A percentile compares a stretch with the other conserved stretches of the same genome.
These are phyloP conservation scores for Ceratobasidium sp. DNA, from an alignment of 1,284 basidiomycete species.

Conservation along the genomic window DNA sequence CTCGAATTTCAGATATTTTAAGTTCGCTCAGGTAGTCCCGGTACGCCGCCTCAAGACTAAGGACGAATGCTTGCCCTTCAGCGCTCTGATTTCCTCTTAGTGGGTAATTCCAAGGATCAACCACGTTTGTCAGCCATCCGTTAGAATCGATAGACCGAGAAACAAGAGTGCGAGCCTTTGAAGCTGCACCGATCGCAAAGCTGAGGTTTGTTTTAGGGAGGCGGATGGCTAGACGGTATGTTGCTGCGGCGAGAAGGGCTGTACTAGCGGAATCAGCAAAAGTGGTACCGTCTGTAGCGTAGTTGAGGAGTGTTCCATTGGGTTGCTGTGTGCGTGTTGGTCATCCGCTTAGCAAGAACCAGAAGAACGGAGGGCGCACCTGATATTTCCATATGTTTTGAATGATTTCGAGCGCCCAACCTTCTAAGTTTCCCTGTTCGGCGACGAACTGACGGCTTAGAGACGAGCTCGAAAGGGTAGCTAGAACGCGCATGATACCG, in stretches of 20 bases:
- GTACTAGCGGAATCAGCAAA: conserved; percentile 84
- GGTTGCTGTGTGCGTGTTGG: too few species aligned
- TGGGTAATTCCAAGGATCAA: conserved; percentile 72
- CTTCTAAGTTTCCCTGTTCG: conserved; percentile 71
- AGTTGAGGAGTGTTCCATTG: conserved; percentile 78
- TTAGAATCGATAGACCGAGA: conserved; percentile 66
- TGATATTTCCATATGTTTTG: conserved; percentile 45
- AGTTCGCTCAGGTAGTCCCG: conserved; percentile 64
- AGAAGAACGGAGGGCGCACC: too few species aligned
- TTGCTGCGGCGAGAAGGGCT: conserved; percentile 80
- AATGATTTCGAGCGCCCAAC: conserved; percentile 66
- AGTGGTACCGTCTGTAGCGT: conserved; percentile 62
- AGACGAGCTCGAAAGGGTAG: conserved; percentile 74
- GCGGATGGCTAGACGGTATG: conserved; percentile 71
- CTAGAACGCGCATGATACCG: conserved; percentile 86
- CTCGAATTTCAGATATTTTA: background rate
- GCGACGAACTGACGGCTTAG: conserved; percentile 65
- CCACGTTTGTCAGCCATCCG: conserved; percentile 77
- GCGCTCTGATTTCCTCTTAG: conserved; percentile 67
- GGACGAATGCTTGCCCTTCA: conserved; percentile 76
- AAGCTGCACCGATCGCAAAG: conserved; percentile 48
- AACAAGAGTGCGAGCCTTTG: conserved; percentile 47
- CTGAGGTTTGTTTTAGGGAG: conserved; percentile 34
- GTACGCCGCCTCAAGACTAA: conserved; percentile 78
- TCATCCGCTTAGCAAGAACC: too few species aligned